Conservation (phyloP, 2,329 filamentous ascomycete genomes). For the Zalaria obscura region DNA sequence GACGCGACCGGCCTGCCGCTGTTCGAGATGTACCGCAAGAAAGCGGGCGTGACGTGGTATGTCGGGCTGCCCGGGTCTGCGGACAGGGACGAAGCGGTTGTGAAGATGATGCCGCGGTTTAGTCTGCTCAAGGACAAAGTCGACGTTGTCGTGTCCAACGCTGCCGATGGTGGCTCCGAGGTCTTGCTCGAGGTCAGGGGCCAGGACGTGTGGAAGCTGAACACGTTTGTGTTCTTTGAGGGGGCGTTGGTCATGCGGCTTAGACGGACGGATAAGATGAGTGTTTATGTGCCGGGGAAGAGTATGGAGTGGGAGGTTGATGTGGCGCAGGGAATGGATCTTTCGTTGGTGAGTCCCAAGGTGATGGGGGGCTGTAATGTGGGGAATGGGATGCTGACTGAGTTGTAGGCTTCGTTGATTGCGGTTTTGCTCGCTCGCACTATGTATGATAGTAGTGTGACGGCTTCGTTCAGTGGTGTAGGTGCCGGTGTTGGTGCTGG, state of each 20-base stretch:
- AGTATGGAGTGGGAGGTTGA: conserved; percentile 9
- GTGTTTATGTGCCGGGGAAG: conserved; percentile 8
- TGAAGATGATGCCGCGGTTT: conserved; percentile 6
- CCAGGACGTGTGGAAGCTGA: conserved; percentile 10
- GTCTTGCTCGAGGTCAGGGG: conserved; percentile 7
- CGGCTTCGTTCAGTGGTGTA: too few relatives aligned
- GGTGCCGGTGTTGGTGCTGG: too few relatives aligned
- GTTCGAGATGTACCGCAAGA: conserved; percentile 11
- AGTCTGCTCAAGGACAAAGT: conserved; percentile 8
- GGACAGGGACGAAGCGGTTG: conserved; percentile 4
- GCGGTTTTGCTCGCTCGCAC: too few relatives aligned
- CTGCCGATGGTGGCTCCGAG: conserved; percentile 5
- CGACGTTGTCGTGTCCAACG: conserved; percentile 9
- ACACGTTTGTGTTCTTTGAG: conserved; percentile 8
- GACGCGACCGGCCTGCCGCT: conserved; percentile 11
- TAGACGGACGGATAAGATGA: conserved; percentile 7
- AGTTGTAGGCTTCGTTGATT: not conserved
- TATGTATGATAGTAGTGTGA: too few relatives aligned
- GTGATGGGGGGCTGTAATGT: too few relatives aligned
- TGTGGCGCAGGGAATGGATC: conserved; percentile 10
- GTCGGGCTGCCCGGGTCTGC: conserved; percentile 7
- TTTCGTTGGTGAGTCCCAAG: conserved; percentile 8
- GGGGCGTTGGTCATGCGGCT: conserved; percentile 9
- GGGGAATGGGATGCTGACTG: too few relatives aligned
- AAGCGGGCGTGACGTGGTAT: conserved; percentile 9